Evolutionary conservation across 2,329 filamentous ascomycete species (phyloP), one percentile per base, ranked within the genome.

Genomic region (Fonsecaea pedrosoi): DNA sequence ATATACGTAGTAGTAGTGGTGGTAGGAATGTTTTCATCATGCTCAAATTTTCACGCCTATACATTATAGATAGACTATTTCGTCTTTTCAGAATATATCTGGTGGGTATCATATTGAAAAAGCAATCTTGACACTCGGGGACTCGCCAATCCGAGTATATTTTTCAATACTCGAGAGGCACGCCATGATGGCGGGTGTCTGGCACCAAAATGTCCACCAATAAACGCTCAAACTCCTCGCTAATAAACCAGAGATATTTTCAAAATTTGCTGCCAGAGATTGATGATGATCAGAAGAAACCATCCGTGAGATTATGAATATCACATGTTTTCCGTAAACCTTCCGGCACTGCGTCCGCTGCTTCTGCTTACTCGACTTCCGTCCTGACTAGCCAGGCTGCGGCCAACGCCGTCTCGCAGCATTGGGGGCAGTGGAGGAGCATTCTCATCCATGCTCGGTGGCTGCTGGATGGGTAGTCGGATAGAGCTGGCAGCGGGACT

Each of bases 321-420:
- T 68, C 64, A 75, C 58, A 76, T 68, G 34, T 73, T 73, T 60
- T 76, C 80, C 18, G 78, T 79, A 68, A 82, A 82, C 54, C 80
- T 78, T 15, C 65, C 66, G 18, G 54, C 64, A 72, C 80, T 82
- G 38, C 79, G 59, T 48, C 64, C 68, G 58, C 68, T 71, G 45
- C 70, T 70, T 25, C 63, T 58, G 54, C 69, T 71, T 8, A 70
- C 75, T 38, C 79, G 77, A 70, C 80, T 82, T n/a, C 79, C 79
- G 69, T 82, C 80, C 54, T 76, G 76, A 62, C 78, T 78, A 5
- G 78, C 74, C 63, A 79, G 74, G 62, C 78, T 81, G 61, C 80
- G 78, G 32, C 80, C 80, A 30, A 82, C 68, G n/a, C 71, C 73
- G 71, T 82, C 80, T 30, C 77, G 74, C 59, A 73, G 71, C 1